Evolutionary conservation across 345 rosid species (phyloP).

Genomic region (Acer saccharum): DNA sequence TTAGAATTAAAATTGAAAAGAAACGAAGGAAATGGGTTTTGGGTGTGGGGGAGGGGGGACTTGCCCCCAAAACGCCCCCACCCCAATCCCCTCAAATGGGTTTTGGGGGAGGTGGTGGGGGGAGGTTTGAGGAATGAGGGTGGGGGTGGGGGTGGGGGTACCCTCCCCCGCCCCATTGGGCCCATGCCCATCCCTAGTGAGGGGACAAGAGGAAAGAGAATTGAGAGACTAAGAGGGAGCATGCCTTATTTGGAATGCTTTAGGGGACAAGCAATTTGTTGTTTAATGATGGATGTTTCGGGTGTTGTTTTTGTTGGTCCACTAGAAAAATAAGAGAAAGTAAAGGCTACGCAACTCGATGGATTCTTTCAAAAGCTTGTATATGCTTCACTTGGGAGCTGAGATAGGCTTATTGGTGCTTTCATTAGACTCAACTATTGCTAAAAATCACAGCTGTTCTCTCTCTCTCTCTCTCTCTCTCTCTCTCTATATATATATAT

Average conservation of each 20-base stretch:
- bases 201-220: constrained; percentile 16
- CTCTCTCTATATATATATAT: too few relatives aligned
- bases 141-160: too few relatives aligned
- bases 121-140: too few relatives aligned
- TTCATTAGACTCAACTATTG: constrained; percentile 4
- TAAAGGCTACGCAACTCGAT: constrained; percentile 54
- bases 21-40: too few relatives aligned
- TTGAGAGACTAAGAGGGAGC: constrained; percentile 29
- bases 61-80: too few relatives aligned
- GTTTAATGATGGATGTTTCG: constrained; percentile 16
- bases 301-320: constrained; percentile 24
- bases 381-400: constrained; percentile 42
- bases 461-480: too few relatives aligned
- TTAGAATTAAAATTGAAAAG: too few relatives aligned
- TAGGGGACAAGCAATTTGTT: constrained; percentile 32
- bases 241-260: constrained; percentile 32
- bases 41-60: too few relatives aligned
- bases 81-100: too few relatives aligned
- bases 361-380: constrained; percentile 24
- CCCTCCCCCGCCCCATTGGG: too few relatives aligned
- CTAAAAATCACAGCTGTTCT: background rate
- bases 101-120: too few relatives aligned
- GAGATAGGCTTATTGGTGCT: constrained; percentile 10
- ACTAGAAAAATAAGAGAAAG: constrained; percentile 18
- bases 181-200: too few relatives aligned